Evolutionary conservation across 768 basidiomycete genomes (phyloP).

Genomic region (Omphalotus guepiniiformis): DNA sequence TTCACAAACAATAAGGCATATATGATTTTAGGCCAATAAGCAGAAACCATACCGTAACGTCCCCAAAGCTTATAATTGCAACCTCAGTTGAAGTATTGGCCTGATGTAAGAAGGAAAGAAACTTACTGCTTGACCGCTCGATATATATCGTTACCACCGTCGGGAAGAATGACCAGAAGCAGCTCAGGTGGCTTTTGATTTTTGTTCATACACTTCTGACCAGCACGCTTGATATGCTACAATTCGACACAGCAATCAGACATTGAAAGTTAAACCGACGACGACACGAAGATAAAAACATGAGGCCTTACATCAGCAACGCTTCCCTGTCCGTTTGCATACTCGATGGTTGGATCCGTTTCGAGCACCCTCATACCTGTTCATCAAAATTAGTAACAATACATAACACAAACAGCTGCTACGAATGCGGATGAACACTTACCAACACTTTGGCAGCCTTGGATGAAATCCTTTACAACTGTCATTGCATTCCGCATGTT

Average conservation of each 20-base stretch:
- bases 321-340: background rate
- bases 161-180: slow-evolving; percentile 49
- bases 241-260: background rate
- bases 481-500: slow-evolving; percentile 27
- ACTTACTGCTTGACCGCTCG: slow-evolving; percentile 54
- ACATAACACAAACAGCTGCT: background rate
- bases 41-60: slow-evolving; percentile 35
- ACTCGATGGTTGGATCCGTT: background rate
- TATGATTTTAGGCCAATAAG: slow-evolving; percentile 23
- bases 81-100: background rate
- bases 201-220: slow-evolving; percentile 31
- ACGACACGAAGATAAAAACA: background rate
- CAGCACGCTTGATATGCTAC: slow-evolving; percentile 16
- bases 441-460: slow-evolving; percentile 20
- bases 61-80: slow-evolving; percentile 3
- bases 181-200: slow-evolving; percentile 34
- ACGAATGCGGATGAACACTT: background rate
- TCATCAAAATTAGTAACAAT: background rate
- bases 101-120: background rate
- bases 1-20: slow-evolving; percentile 25
- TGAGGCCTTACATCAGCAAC: background rate
- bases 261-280: background rate
- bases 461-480: slow-evolving; percentile 35
- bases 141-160: slow-evolving; percentile 51
- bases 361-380: background rate